Evolutionary conservation across 129 eudicot species (phyloP), one percentile per base, ranked within the genome.

Genomic region (Lactuca sativa): DNA sequence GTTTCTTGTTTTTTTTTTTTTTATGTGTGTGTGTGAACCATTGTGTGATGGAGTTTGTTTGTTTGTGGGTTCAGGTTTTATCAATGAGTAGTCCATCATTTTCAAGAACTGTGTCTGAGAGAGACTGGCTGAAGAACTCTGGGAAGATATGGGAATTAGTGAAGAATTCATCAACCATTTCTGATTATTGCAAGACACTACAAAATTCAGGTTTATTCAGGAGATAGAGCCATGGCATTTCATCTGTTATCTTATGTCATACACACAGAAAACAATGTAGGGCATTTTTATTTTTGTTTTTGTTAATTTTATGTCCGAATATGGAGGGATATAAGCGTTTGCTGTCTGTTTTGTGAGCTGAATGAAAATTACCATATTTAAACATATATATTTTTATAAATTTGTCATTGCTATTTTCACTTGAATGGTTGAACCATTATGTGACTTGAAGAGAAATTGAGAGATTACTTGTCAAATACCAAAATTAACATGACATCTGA

Each of bases 51-150:
- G 51, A 10, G 2, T 13, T 10, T 11, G n/a, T 14, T 75, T 62
- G 36, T 31, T 4, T 63, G 6, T 40, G 33, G 21, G 32, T 72
- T 61, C 82, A 91, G 97, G 86, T 88, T 57, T 67, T 91, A 63
- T 85, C 96, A 4, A 92, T 89, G 96, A 72, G 74, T 21, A 70
- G 86, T 11, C 90, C 95, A 9, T 84, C 96, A 4, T 92, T 92
- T 56, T 86, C 96, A 47, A 89, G 98, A 77, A 82, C 92, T 4
- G 88, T 92, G 17, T 89, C 98, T 9, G 98, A 92, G 68, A 86
- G 98, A 12, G 98, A 92, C 62, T 92, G 98, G 98, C 80, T 92
- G 80, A 92, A 89, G 83, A 92, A 86, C 67, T 84, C 98, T 8
- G 90, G 85, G 62, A 92, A 86, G 83, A 83, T 92, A 78, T 92